A percentile compares a stretch with the other conserved stretches of the same genome.
Conservation (phyloP, 805 yeast species). For the Saccharomycopsis vini region DNA sequence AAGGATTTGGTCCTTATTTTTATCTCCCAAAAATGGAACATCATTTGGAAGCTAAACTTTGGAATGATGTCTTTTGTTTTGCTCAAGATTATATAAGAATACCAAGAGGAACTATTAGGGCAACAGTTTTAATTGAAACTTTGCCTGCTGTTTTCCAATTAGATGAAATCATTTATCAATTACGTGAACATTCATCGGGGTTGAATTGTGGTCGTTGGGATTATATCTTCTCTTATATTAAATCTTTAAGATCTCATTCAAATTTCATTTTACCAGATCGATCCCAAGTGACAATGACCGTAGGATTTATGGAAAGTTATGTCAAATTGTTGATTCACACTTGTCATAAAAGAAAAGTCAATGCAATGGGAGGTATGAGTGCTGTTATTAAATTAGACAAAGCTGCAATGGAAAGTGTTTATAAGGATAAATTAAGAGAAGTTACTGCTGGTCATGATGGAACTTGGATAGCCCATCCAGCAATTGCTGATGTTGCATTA, state of each 20-base stretch:
- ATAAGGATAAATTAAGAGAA: constrained; percentile 60
- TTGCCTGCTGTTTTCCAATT: constrained; percentile 67
- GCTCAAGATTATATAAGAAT: constrained; percentile 56
- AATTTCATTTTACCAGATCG: constrained; percentile 62
- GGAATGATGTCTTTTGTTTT: constrained; percentile 63
- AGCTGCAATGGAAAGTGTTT: constrained; percentile 58
- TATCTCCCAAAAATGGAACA: constrained; percentile 73
- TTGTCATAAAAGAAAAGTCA: constrained; percentile 63
- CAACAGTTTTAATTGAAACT: constrained; percentile 64
- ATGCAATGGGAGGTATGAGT: constrained; percentile 76
- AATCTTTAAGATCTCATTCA: constrained; percentile 52
- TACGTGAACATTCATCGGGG: constrained; percentile 63
- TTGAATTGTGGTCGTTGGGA: constrained; percentile 76
- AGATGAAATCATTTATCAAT: constrained; percentile 71
- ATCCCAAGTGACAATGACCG: constrained; percentile 57
- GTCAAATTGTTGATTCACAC: constrained; percentile 58
- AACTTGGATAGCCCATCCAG: constrained; percentile 75
- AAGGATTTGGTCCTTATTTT: constrained; percentile 63
- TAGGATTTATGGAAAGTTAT: constrained; percentile 61
- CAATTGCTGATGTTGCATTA: constrained; percentile 54
- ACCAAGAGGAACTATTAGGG: constrained; percentile 63
- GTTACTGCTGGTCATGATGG: constrained; percentile 65
- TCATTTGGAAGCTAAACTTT: constrained; percentile 63
- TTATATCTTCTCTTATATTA: constrained; percentile 62
- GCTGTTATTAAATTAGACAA: constrained; percentile 68